Base-by-base conservation (phyloP, 2,329 filamentous ascomycete species). In the Ophiocordyceps camponoti-floridani region DNA sequence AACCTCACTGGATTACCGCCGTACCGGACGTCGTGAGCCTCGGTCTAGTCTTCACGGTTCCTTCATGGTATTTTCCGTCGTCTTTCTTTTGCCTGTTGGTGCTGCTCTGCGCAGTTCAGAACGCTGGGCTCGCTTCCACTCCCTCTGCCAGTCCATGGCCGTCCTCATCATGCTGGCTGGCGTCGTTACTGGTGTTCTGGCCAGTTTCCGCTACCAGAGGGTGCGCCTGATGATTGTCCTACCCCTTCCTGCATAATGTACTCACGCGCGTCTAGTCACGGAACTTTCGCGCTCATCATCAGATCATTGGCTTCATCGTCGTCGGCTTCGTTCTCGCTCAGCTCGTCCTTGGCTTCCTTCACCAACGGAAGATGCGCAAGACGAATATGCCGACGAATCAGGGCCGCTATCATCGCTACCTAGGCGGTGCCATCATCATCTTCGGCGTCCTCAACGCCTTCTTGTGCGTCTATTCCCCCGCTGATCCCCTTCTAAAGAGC, bases 261-360 rank as follows among this genome's bases (percentile, higher is more conserved):
- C 23, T 23, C 23, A 23, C 23, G 23, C 3, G 3, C 5, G 23
- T 23, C 9, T 35, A 76, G 70, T 72, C 73, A 16, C 70, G 67
- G 43, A 58, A 60, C 10, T 73, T 75, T 57, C 65, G 64, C 41
- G 65, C 66, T 1, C 58, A 65, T 9, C 77, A 80, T 52, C 75
- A 79, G 52, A 63, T 79, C 43, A 59, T 81, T 46, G 77, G 77
- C 9, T 62, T 75, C 46, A 54, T 78, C 14, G 59, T 77, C 37
- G 61, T 74, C 41, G 58, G 66, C 40, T 64, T 70, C 43, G 57
- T 77, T 44, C 55, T 79, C 14, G 60, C 54, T 5, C 73, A 79
- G 51, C 69, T 75, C 47, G 56, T 61, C 2, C 55, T 79, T 13
- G 76, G 76, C 27, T 62, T 72, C 48, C 50, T 75, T 45, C 72